Percentiles rank a stretch among this genome's conserved stretches.
Evolutionary conservation across 2,329 filamentous ascomycete species (phyloP).

Genomic region (Colletotrichum simmondsii): DNA sequence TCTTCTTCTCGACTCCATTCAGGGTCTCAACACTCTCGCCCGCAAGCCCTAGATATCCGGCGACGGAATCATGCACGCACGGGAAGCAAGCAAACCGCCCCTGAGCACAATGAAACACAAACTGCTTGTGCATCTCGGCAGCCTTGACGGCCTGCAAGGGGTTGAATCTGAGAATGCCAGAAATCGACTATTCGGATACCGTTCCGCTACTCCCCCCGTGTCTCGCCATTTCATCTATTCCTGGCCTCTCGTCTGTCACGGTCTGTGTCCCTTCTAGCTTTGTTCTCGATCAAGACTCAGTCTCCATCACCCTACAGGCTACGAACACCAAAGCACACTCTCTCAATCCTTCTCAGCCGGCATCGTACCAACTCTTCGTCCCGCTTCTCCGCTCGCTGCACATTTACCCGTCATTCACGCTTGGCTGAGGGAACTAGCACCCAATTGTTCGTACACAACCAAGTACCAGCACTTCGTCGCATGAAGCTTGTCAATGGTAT

Average conservation of each 20-base stretch:
- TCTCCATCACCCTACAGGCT: too few species aligned
- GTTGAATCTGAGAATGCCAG: neutral
- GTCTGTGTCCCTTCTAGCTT: neutral
- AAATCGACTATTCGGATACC: conserved; percentile 7
- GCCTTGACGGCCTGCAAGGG: conserved; percentile 20
- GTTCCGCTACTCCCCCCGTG: conserved; percentile 11
- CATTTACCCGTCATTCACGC: conserved; percentile 37
- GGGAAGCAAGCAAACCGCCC: conserved; percentile 3
- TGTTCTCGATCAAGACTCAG: neutral
- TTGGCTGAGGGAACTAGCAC: neutral
- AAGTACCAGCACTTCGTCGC: neutral
- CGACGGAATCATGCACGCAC: conserved; percentile 13
- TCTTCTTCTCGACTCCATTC: neutral
- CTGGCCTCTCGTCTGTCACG: too few species aligned
- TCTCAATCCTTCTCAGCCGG: conserved; percentile 3
- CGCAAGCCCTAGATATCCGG: neutral
- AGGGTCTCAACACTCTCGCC: neutral
- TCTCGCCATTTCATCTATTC: neutral
- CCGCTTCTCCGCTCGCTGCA: conserved; percentile 39
- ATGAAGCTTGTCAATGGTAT: neutral
- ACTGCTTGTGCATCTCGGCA: conserved; percentile 12
- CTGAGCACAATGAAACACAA: conserved; percentile 21
- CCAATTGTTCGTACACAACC: neutral
- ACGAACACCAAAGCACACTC: neutral
- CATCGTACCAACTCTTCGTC: conserved; percentile 26